A percentile compares a stretch with the other conserved stretches of the same genome.
These are phyloP conservation scores for Fragaria ananassa DNA, from an alignment of 306 rosid species.

Conservation along the genomic window DNA sequence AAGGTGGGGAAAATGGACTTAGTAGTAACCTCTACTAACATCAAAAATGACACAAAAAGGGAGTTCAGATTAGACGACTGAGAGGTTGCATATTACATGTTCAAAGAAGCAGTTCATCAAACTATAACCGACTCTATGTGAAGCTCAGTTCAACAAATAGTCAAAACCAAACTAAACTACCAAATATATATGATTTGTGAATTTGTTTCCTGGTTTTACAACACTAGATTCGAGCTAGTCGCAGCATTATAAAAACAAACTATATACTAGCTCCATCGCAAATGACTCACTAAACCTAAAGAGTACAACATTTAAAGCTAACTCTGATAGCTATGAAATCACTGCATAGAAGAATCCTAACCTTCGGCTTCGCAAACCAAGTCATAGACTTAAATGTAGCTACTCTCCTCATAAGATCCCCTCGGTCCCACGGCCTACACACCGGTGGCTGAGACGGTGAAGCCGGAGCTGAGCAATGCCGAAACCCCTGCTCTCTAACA, in stretches of 20 bases:
- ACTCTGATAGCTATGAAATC: neutral
- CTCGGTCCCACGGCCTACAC: slow-evolving; percentile 94
- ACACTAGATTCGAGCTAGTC: neutral
- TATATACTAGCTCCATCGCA: neutral
- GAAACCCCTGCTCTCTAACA: slow-evolving; percentile 34
- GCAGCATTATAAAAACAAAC: neutral
- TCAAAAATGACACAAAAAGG: neutral
- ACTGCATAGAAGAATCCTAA: slow-evolving; percentile 18
- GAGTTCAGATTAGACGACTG: neutral
- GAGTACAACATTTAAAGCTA: neutral
- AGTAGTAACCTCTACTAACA: neutral
- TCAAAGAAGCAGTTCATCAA: neutral
- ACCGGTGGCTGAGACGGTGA: slow-evolving; percentile 32
- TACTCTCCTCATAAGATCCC: slow-evolving; percentile 71
- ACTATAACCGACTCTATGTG: neutral
- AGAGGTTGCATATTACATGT: neutral
- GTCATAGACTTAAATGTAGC: slow-evolving; percentile 90
- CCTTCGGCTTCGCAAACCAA: slow-evolving; percentile 98
- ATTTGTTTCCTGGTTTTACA: neutral
- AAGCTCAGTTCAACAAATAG: neutral
- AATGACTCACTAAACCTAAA: neutral
- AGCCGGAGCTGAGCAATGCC: slow-evolving; percentile 34
- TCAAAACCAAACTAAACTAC: neutral
- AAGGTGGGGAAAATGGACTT: neutral
- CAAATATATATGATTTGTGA: neutral